Conservation (phyloP, 1,284 basidiomycete genomes). For the Trichosporon sp. region DNA sequence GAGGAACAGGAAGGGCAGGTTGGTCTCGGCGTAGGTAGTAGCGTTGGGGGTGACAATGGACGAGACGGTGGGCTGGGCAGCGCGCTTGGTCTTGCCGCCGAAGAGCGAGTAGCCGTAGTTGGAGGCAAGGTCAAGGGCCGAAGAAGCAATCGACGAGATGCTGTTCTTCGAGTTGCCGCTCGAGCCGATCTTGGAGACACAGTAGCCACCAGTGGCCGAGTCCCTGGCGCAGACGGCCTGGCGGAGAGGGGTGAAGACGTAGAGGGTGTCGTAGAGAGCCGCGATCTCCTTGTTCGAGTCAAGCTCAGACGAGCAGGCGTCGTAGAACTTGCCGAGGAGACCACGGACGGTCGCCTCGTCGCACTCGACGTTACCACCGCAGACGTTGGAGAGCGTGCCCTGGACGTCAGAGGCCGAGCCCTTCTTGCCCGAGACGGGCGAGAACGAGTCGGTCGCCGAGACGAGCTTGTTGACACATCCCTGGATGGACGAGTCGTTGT, state of each 20-base stretch:
- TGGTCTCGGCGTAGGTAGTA: slow-evolving; percentile 60
- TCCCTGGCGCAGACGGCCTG: slow-evolving; percentile 69
- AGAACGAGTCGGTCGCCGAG: slow-evolving; percentile 60
- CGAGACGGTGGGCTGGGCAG: slow-evolving; percentile 22
- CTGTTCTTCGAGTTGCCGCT: slow-evolving; percentile 21
- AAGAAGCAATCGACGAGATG: slow-evolving; percentile 19
- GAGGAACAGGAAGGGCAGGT: slow-evolving; percentile 76
- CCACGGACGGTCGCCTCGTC: slow-evolving; percentile 58
- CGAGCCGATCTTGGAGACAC: slow-evolving; percentile 53
- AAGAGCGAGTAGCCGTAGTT: slow-evolving; percentile 7
- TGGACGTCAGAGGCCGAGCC: slow-evolving; percentile 55
- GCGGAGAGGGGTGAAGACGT: slow-evolving; percentile 62
- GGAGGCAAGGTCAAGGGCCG: slow-evolving; percentile 21
- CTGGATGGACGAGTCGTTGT: slow-evolving; percentile 59
- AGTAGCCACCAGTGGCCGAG: slow-evolving; percentile 61
- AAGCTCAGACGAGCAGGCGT: slow-evolving; percentile 66
- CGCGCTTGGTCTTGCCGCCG: slow-evolving; percentile 15
- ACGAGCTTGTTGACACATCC: slow-evolving; percentile 65
- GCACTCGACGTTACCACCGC: slow-evolving; percentile 57
- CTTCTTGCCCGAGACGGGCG: slow-evolving; percentile 56
- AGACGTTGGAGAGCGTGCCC: slow-evolving; percentile 59
- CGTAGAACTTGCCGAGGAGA: slow-evolving; percentile 64
- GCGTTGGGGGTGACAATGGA: slow-evolving; percentile 60
- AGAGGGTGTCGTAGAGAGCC: slow-evolving; percentile 71
- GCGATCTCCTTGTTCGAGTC: slow-evolving; percentile 54